Percentiles rank a stretch among this genome's conserved stretches.
phyloP scores from a whole-genome alignment of 1,284 basidiomycete species.

The Trichosporon coremiiforme region DNA sequence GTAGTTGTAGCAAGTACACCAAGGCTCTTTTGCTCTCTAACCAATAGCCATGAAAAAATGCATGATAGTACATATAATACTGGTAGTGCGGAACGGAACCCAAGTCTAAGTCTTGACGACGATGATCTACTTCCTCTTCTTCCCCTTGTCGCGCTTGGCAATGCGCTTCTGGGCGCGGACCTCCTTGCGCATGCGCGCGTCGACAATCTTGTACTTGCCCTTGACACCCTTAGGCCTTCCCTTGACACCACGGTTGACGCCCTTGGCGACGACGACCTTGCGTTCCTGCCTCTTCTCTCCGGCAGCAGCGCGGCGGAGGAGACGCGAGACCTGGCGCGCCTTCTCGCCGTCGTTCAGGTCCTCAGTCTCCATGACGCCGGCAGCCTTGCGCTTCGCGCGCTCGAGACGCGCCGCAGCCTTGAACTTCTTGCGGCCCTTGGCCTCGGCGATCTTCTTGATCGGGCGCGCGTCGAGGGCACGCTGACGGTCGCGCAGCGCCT shows the following conservation, averaged over 20 bases:
- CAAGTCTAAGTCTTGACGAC: background rate
- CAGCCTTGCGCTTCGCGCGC: slow-evolving; percentile 94
- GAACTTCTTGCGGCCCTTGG: slow-evolving; percentile 95
- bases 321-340: slow-evolving; percentile 86
- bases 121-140: slow-evolving; percentile 31
- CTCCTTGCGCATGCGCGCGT: slow-evolving; percentile 60
- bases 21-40: background rate
- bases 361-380: slow-evolving; percentile 84
- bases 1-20: slow-evolving; percentile 21
- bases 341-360: slow-evolving; percentile 95
- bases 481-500: slow-evolving; percentile 82
- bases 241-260: slow-evolving; percentile 83
- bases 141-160: slow-evolving; percentile 45
- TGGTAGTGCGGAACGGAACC: background rate
- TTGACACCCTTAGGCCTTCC: slow-evolving; percentile 96
- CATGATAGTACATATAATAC: slow-evolving; percentile 27
- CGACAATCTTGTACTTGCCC: slow-evolving; percentile 90
- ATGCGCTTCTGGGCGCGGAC: slow-evolving; percentile 49
- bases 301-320: slow-evolving; percentile 77
- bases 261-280: slow-evolving; percentile 91
- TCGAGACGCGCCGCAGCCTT: slow-evolving; percentile 82
- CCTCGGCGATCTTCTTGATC: slow-evolving; percentile 99
- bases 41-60: slow-evolving; percentile 24
- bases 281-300: slow-evolving; percentile 63
- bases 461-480: slow-evolving; percentile 93